A percentile compares a stretch with the other conserved stretches of the same genome.
These are phyloP conservation scores for Phytophthora boehmeriae DNA, from an alignment of 352 stramenopile species.

Conservation along the genomic window DNA sequence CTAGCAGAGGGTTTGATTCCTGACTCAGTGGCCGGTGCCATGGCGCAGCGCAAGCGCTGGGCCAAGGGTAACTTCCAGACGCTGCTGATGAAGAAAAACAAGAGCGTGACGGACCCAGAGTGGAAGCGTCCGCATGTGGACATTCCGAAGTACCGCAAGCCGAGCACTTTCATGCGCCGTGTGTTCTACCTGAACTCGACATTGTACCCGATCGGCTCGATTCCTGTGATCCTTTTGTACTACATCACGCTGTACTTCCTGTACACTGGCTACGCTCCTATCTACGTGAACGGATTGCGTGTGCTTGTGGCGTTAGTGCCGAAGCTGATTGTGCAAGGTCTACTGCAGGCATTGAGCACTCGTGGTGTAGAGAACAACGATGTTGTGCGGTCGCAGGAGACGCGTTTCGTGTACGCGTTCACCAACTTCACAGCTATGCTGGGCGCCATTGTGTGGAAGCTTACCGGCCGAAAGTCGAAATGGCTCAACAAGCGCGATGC, in stretches of 20 bases:
- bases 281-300: slow-evolving; percentile 78
- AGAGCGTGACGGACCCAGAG: slow-evolving; percentile 73
- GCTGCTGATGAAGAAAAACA: slow-evolving; percentile 84
- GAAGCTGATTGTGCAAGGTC: slow-evolving; percentile 77
- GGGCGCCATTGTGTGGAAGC: slow-evolving; percentile 81
- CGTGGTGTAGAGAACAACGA: slow-evolving; percentile 83
- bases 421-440: slow-evolving; percentile 81
- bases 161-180: slow-evolving; percentile 82
- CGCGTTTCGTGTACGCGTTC: slow-evolving; percentile 85
- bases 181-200: slow-evolving; percentile 88
- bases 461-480: slow-evolving; percentile 71
- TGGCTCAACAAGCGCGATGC: slow-evolving; percentile 77
- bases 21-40: slow-evolving; percentile 75
- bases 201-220: slow-evolving; percentile 79
- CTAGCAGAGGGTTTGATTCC: slow-evolving; percentile 80
- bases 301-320: slow-evolving; percentile 70
- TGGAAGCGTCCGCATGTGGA: slow-evolving; percentile 78
- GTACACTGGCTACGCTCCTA: slow-evolving; percentile 84
- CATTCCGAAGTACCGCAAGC: slow-evolving; percentile 82
- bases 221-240: slow-evolving; percentile 82
- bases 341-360: slow-evolving; percentile 78
- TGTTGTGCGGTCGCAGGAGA: slow-evolving; percentile 80
- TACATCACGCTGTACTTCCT: slow-evolving; percentile 89
- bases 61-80: slow-evolving; percentile 90
- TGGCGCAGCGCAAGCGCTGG: slow-evolving; percentile 84